These are phyloP conservation scores for Aspergillus sp. DNA, from an alignment of 2,329 filamentous ascomycete genomes.

Conservation along the genomic window DNA sequence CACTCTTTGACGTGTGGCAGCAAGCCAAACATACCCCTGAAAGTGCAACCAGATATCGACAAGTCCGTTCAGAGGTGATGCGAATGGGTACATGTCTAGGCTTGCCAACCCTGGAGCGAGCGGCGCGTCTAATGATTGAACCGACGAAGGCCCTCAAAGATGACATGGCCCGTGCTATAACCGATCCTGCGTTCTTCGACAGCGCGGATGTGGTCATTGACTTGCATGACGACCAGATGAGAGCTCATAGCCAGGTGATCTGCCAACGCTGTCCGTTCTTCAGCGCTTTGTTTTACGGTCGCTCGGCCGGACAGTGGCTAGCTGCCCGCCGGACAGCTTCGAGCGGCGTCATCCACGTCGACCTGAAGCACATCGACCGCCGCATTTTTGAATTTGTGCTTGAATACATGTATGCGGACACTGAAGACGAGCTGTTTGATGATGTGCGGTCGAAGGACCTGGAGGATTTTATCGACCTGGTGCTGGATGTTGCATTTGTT, in stretches of 20 bases:
- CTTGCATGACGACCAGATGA: conserved; percentile 66
- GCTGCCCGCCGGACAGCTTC: conserved; percentile 58
- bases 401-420: conserved; percentile 78
- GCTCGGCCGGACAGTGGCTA: conserved; percentile 82
- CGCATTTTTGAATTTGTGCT: conserved; percentile 76
- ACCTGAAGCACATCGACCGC: conserved; percentile 76
- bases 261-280: conserved; percentile 92
- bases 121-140: conserved; percentile 71
- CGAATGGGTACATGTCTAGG: conserved; percentile 72
- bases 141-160: conserved; percentile 62
- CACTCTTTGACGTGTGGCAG: conserved; percentile 82
- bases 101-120: conserved; percentile 70
- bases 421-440: conserved; percentile 78
- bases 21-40: conserved; percentile 65
- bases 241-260: conserved; percentile 74
- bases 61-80: conserved; percentile 83
- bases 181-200: conserved; percentile 69
- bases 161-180: conserved; percentile 70
- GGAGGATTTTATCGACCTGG: conserved; percentile 83
- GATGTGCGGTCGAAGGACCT: conserved; percentile 67
- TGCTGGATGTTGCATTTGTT: conserved; percentile 84
- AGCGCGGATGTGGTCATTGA: conserved; percentile 79
- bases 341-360: conserved; percentile 62
- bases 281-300: conserved; percentile 82
- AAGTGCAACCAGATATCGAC: conserved; percentile 71